A percentile compares a stretch with the other conserved stretches of the same genome.
phyloP scores from a whole-genome alignment of 2,329 filamentous ascomycete genomes.

The Botryotinia globosa region DNA sequence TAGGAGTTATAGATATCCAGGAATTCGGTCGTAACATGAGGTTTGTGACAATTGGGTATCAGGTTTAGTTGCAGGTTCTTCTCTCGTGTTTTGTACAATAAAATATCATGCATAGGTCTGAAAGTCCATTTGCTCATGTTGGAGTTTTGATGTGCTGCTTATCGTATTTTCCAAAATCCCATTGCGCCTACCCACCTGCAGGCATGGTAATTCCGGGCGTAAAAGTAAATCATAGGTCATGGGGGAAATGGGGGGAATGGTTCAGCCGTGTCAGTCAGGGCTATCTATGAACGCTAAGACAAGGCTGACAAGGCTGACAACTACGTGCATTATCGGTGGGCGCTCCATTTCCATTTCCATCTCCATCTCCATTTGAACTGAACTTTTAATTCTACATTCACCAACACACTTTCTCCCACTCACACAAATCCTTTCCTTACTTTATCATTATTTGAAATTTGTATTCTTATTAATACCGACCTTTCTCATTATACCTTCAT shows the following conservation, averaged over 20 bases:
- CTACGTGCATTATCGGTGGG: slow-evolving; percentile 2
- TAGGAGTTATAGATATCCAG: slow-evolving; percentile 5
- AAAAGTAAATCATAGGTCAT: neutral
- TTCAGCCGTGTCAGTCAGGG: neutral
- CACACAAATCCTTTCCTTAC: neutral
- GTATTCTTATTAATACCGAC: neutral
- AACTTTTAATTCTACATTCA: slow-evolving; percentile 8
- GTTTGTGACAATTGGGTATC: neutral
- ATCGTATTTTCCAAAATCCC: neutral
- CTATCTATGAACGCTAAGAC: neutral
- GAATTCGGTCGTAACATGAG: neutral
- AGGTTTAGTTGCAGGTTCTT: neutral
- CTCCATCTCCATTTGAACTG: neutral
- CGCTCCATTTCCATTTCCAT: neutral
- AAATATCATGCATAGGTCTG: neutral
- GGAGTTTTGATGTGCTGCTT: neutral
- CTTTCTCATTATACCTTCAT: neutral
- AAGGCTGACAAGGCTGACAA: no score
- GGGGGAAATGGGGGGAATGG: neutral
- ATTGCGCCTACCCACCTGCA: neutral
- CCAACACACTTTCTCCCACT: neutral
- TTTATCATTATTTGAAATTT: neutral
- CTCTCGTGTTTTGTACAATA: neutral
- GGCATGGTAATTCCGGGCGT: neutral
- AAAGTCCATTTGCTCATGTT: neutral